Evolutionary conservation across 192 early-diverging fungal species (phyloP).

Genomic region (Dissophora ornata): DNA sequence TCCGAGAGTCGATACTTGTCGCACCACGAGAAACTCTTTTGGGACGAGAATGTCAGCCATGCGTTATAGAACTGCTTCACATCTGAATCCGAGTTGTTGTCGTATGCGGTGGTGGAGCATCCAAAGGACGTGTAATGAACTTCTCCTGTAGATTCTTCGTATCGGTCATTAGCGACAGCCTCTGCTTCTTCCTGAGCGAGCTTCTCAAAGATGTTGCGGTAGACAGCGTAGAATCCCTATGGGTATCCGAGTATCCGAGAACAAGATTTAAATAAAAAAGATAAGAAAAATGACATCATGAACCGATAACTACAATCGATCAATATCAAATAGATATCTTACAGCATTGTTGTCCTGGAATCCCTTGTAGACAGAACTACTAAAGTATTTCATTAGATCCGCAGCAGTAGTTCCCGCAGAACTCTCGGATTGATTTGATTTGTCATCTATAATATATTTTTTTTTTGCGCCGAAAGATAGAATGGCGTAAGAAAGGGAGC

Average conservation of each 20-base stretch:
- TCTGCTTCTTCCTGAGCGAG: slow-evolving; percentile 86
- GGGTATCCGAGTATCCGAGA: not conserved
- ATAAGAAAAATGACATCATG: not conserved
- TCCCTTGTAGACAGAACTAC: slow-evolving; percentile 73
- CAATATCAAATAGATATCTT: slow-evolving; percentile 13
- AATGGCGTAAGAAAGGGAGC: not conserved
- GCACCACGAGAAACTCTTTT: slow-evolving; percentile 93
- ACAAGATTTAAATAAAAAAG: too few species aligned
- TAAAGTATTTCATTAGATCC: slow-evolving; percentile 87
- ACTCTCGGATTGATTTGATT: slow-evolving; percentile 58
- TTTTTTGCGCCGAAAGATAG: not conserved
- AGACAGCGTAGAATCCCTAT: slow-evolving; percentile 86
- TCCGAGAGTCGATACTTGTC: slow-evolving; percentile 89
- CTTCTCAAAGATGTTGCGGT: slow-evolving; percentile 78
- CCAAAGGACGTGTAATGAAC: slow-evolving; percentile 75
- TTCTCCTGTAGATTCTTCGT: slow-evolving; percentile 47
- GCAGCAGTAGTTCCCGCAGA: slow-evolving; percentile 69
- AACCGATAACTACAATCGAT: not conserved
- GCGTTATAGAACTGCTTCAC: slow-evolving; percentile 81
- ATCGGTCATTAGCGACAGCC: slow-evolving; percentile 58
- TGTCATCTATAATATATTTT: slow-evolving; percentile 57
- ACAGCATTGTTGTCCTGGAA: slow-evolving; percentile 73
- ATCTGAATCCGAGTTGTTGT: slow-evolving; percentile 65
- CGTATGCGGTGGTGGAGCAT: slow-evolving; percentile 69
- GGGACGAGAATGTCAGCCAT: slow-evolving; percentile 83